Percentiles rank a stretch among this genome's conserved stretches.
phyloP scores from a whole-genome alignment of 768 basidiomycete species.

The Cubamyces sp. region DNA sequence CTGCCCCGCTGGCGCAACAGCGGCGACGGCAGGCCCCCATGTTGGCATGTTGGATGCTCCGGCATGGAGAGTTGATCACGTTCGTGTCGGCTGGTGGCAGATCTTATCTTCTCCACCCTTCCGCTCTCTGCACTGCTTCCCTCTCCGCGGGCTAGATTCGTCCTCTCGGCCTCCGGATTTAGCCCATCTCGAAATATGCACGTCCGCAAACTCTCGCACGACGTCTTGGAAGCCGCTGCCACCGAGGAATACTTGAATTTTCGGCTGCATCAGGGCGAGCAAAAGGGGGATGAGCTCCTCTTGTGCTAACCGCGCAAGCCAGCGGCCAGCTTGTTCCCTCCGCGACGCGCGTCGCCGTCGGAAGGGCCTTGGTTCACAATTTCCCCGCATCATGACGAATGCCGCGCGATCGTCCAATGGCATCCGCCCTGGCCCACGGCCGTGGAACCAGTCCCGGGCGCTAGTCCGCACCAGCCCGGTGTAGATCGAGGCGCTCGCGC shows the following conservation, averaged over 20 bases:
- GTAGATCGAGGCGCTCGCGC: conserved; percentile 4
- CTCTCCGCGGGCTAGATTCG: conserved; percentile 1
- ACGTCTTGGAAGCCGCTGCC: neutral
- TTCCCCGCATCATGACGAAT: conserved; percentile 28
- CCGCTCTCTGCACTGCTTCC: conserved; percentile 10
- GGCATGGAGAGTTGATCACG: conserved; percentile 3
- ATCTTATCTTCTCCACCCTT: conserved; percentile 20
- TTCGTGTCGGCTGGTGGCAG: conserved; percentile 14
- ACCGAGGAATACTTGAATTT: too few species aligned
- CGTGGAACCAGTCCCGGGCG: conserved; percentile 12
- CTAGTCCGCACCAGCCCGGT: neutral
- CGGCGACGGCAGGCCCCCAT: neutral
- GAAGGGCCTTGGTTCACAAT: conserved; percentile 11
- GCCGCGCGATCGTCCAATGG: conserved; percentile 16
- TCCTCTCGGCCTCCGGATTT: conserved; percentile 9
- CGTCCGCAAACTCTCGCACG: neutral
- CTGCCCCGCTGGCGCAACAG: neutral
- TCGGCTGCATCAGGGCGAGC: too few species aligned
- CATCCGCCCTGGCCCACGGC: conserved; percentile 9
- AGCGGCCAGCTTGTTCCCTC: neutral
- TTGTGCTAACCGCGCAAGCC: too few species aligned
- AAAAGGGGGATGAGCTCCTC: too few species aligned
- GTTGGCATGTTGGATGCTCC: conserved; percentile 7
- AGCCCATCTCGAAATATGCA: neutral
- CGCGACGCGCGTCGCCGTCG: conserved; percentile 12